A percentile compares a stretch with the other conserved stretches of the same genome.
These are phyloP conservation scores for Eucalyptus tenuipes DNA, from an alignment of 345 rosid species.

Conservation along the genomic window DNA sequence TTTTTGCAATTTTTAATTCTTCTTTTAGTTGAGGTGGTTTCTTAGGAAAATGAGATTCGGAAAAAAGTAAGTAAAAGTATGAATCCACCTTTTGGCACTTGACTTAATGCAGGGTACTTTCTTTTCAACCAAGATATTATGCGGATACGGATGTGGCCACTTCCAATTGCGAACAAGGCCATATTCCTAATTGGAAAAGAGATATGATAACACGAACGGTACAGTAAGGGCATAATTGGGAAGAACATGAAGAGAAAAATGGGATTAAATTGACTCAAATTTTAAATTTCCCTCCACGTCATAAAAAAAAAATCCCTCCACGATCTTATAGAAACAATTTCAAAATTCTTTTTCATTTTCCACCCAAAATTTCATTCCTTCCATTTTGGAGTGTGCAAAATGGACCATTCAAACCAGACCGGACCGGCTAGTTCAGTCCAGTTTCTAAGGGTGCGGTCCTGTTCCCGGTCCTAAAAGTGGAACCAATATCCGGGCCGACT, in stretches of 20 bases:
- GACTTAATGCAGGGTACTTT: not conserved
- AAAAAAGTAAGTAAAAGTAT: not conserved
- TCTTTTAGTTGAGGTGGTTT: not conserved
- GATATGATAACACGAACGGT: not conserved
- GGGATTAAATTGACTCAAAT: not conserved
- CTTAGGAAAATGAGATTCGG: not conserved
- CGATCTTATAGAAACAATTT: not conserved
- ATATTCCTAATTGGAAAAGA: not conserved
- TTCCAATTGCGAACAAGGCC: not conserved
- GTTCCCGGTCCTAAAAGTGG: rapidly evolving
- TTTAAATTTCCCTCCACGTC: not conserved
- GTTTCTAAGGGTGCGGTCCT: rapidly evolving
- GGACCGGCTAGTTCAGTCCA: rapidly evolving
- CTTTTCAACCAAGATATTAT: not conserved
- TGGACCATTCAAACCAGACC: rapidly evolving
- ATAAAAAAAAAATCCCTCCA: not conserved
- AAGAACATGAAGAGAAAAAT: not conserved
- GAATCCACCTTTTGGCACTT: not conserved
- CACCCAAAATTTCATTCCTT: not conserved
- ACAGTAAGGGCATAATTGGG: not conserved
- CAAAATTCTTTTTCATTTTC: not conserved
- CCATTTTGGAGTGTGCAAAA: not conserved
- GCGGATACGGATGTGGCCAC: not conserved
- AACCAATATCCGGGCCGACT: rapidly evolving
- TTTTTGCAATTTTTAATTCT: not conserved